A percentile compares a stretch with the other conserved stretches of the same genome.
Evolutionary conservation across 768 basidiomycete species (phyloP).

Genomic region (Podaxis carcinomalis): DNA sequence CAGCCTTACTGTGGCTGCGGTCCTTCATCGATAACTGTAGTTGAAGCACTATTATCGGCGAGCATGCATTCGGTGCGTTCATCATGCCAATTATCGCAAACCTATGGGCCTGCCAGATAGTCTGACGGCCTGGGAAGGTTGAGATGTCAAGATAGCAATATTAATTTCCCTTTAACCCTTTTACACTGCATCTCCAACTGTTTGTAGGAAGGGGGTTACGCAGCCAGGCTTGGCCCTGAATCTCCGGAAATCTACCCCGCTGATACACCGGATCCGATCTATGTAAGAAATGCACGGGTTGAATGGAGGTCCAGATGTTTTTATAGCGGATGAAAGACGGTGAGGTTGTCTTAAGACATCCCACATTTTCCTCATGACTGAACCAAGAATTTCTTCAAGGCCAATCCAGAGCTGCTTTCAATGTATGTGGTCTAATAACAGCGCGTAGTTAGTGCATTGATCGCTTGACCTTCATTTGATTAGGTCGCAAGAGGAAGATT

Average conservation of each 20-base stretch:
- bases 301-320: neutral
- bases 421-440: conserved; percentile 14
- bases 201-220: conserved; percentile 1
- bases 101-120: neutral
- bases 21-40: neutral
- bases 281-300: neutral
- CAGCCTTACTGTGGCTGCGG: neutral
- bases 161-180: neutral
- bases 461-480: neutral
- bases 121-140: neutral
- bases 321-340: neutral
- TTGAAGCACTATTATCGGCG: neutral
- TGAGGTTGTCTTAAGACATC: neutral
- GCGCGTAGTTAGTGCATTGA: neutral
- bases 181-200: neutral
- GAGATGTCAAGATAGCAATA: neutral
- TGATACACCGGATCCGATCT: neutral
- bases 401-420: conserved; percentile 26
- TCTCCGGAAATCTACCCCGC: neutral
- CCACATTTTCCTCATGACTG: conserved; percentile 3
- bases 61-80: neutral
- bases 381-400: conserved; percentile 15
- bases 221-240: conserved; percentile 1
- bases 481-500: conserved; percentile 26
- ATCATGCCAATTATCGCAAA: neutral